A percentile compares a stretch with the other conserved stretches of the same genome.
These are phyloP conservation scores for Fusarium avenaceum DNA, from an alignment of 2,329 filamentous ascomycete genomes.

Conservation along the genomic window DNA sequence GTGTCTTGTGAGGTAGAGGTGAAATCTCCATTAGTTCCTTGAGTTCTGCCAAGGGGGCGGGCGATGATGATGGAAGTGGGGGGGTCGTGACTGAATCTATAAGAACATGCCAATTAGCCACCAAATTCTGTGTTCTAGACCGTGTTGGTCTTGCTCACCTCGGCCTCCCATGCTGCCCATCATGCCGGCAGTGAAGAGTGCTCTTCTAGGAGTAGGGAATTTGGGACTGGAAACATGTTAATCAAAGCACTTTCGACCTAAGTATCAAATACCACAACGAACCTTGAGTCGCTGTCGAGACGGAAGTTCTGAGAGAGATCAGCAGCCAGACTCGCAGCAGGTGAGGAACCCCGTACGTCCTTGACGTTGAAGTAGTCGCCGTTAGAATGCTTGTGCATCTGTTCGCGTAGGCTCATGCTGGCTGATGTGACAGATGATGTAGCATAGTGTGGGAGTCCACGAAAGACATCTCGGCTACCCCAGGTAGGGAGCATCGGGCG, in stretches of 20 bases:
- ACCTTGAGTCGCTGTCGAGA: slow-evolving; percentile 88
- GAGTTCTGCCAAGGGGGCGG: slow-evolving; percentile 76
- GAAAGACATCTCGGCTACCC: slow-evolving; percentile 67
- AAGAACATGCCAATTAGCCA: slow-evolving; percentile 45
- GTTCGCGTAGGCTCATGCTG: slow-evolving; percentile 84
- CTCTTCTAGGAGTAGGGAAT: slow-evolving; percentile 59
- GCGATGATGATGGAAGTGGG: slow-evolving; percentile 85
- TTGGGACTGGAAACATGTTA: slow-evolving; percentile 53
- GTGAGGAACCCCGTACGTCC: slow-evolving; percentile 85
- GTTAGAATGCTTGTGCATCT: slow-evolving; percentile 64
- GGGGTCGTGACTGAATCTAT: slow-evolving; percentile 85
- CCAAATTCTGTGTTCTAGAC: slow-evolving; percentile 2
- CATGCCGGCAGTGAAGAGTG: slow-evolving; percentile 58
- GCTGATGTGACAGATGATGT: slow-evolving; percentile 70
- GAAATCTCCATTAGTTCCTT: slow-evolving; percentile 98
- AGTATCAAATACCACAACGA: slow-evolving; percentile 53
- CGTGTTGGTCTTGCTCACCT: slow-evolving; percentile 48
- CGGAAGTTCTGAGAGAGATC: slow-evolving; percentile 98
- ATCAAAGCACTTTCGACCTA: slow-evolving; percentile 21
- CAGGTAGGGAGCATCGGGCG: slow-evolving; percentile 74
- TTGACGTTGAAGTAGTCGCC: slow-evolving; percentile 87
- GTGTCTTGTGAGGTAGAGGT: slow-evolving; percentile 87
- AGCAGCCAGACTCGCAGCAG: slow-evolving; percentile 88
- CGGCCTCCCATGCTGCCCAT: slow-evolving; percentile 54
- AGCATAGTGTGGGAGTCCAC: slow-evolving; percentile 63